These are phyloP conservation scores for Porcisia deanei DNA, from an alignment of 208 protist genomes.

Conservation along the genomic window DNA sequence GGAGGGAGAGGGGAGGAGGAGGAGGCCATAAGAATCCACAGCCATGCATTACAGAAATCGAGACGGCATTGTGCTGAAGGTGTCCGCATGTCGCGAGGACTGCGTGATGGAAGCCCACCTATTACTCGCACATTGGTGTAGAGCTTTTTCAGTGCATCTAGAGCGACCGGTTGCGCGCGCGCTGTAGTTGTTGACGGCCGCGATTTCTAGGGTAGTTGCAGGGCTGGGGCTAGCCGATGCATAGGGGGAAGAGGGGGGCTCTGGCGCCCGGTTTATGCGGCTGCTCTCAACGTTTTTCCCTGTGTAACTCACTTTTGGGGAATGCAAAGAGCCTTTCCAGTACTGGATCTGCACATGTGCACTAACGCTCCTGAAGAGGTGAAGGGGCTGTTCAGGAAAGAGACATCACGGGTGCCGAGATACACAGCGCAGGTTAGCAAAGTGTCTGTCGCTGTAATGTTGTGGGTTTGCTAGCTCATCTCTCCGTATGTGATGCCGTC, in stretches of 20 bases:
- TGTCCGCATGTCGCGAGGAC: constrained; percentile 10
- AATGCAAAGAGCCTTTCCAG: constrained; percentile 19
- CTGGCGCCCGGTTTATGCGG: neutral
- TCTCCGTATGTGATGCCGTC: neutral
- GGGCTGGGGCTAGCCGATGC: neutral
- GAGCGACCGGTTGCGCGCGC: neutral
- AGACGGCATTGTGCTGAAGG: constrained; percentile 11
- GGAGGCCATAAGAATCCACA: neutral
- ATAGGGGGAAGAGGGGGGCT: too few species aligned
- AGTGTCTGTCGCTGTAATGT: neutral
- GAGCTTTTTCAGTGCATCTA: neutral
- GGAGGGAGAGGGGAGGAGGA: neutral
- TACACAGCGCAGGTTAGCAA: neutral
- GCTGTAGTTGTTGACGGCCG: neutral
- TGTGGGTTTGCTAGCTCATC: neutral
- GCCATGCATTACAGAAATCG: constrained; percentile 11
- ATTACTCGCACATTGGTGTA: constrained; percentile 1
- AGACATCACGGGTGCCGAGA: neutral
- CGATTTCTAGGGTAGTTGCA: neutral
- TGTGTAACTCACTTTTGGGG: neutral
- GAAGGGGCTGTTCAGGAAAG: neutral
- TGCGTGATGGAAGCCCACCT: constrained; percentile 5
- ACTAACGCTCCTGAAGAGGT: too few species aligned
- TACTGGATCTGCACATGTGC: constrained; percentile 22
- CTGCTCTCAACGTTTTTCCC: neutral